These are phyloP conservation scores for Elongisporangium prolatum DNA, from an alignment of 352 stramenopile genomes.

Conservation along the genomic window DNA sequence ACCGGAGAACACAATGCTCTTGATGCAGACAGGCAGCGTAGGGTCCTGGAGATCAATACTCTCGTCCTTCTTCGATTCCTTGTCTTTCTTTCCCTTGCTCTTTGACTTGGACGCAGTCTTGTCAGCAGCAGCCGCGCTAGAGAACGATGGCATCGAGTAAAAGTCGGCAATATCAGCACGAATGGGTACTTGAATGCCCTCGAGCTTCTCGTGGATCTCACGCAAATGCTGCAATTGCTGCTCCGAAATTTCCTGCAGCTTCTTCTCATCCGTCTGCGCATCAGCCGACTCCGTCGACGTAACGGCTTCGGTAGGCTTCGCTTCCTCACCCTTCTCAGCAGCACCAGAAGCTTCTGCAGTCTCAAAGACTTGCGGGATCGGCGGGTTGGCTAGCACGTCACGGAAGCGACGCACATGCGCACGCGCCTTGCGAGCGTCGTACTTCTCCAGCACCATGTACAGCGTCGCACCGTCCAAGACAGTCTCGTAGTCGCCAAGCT, in stretches of 20 bases:
- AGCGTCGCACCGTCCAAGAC: constrained; percentile 59
- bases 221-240: constrained; percentile 76
- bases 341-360: background rate
- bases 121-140: constrained; percentile 10
- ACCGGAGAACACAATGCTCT: constrained; percentile 90
- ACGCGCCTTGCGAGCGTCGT: constrained; percentile 81
- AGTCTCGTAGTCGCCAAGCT: constrained; percentile 77
- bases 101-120: constrained; percentile 16
- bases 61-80: constrained; percentile 24
- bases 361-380: constrained; percentile 53
- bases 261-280: constrained; percentile 32
- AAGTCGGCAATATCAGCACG: constrained; percentile 57
- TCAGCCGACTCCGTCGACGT: constrained; percentile 9
- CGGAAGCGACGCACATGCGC: constrained; percentile 80
- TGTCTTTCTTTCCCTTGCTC: constrained; percentile 28
- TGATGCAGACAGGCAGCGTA: constrained; percentile 79
- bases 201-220: constrained; percentile 81
- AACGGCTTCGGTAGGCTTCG: constrained; percentile 11
- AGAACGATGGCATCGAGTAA: constrained; percentile 36
- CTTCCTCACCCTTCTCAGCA: constrained; percentile 12
- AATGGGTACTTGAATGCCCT: constrained; percentile 70
- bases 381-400: constrained; percentile 76
- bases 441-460: constrained; percentile 85
- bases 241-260: constrained; percentile 69
- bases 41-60: constrained; percentile 35